Evolutionary conservation across 1,139 yeast species (phyloP), one percentile per base, ranked within the genome.

Genomic region (Debaryomyces nepalensis): DNA sequence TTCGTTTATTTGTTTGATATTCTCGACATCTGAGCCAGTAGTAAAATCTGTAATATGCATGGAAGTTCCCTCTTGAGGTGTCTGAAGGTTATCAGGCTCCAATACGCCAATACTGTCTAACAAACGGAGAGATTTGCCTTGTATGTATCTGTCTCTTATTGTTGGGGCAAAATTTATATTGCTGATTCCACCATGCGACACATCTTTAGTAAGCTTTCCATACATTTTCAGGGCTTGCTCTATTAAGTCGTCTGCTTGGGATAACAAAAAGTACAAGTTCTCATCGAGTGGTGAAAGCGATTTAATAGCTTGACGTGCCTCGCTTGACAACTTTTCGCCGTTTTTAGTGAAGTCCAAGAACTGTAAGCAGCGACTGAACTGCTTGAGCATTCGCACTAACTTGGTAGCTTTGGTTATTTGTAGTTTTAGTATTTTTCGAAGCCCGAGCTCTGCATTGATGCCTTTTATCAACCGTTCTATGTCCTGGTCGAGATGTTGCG

Each of bases 201-300:
- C 34, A 27, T 45, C 46, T 33, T 55, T 49, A 8, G 58, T 56
- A 37, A 75, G 53, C 44, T 69, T 64, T n/a, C 50, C 52, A 43
- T 67, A 67, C 6, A 77, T 52, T 12, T 53, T 56, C 11, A 61
- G 58, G 1, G 73, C 65, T 46, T 75, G 77, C 1, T 59, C 55
- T 0, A 75, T 59, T 39, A 78, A 61, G 27, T 68, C 64, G 38
- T 66, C 66, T 20, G 70, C 69, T 45, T 77, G 77, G 26, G 58
- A 56, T n/a, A 73, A 53, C 30, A 75, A 48, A 51, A 68, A 81
- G 50, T 69, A 68, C 20, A 79, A 57, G 3, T 81, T 77, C 41
- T 82, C 86, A 45, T 73, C 73, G 18, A 82, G 54, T 3, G 87
- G 86, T 1, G 73, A 61, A 11, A 80, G 57, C n/a, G 69, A 57